Evolutionary conservation across 257 asterid species (phyloP), one percentile per base, ranked within the genome.

Genomic region (Jacaranda copaia): DNA sequence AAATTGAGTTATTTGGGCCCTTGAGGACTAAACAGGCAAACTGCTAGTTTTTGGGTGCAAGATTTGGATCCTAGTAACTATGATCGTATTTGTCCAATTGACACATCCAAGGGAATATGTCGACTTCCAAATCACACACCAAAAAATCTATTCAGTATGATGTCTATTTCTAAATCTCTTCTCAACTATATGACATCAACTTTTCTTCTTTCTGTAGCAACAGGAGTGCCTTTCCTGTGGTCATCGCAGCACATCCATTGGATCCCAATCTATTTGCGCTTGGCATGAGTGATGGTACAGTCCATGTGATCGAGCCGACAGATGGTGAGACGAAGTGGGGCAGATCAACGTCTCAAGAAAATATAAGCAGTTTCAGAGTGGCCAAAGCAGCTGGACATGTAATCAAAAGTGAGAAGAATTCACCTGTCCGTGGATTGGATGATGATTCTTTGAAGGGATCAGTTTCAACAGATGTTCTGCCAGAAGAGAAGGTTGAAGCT

Each of bases 231-330:
- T 94, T 84, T 80, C 98, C 98, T 0, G 80, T 84, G 65, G 98
- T 92, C 58, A 90, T 92, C 46, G 97, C 98, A 19, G 94, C 98
- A 56, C 98, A 94, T 62, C 98, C 98, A 4, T 84, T 88, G 1
- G 98, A 94, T 83, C 85, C 93, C 10, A 77, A 84, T 73, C 98
- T 92, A 61, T 94, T 94, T 52, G 98, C 97, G 1, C 93, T 94
- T 4, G 98, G 98, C 60, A 94, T 94, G 98, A 94, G 89, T 20
- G 98, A 92, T 20, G 98, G 98, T 74, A 86, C 86, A 0, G 96
- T 94, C 49, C 88, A 94, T 32, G 98, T 94, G 78, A 82, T 94
- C 0, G 98, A 94, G 87, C 97, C 98, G 7, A 84, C 93, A 14
- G 94, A 90, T 79, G 91, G 86, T 0, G 96, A 94, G 85, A 84